phyloP scores from a whole-genome alignment of 306 rosid genomes.

The Nissolia schottii region DNA sequence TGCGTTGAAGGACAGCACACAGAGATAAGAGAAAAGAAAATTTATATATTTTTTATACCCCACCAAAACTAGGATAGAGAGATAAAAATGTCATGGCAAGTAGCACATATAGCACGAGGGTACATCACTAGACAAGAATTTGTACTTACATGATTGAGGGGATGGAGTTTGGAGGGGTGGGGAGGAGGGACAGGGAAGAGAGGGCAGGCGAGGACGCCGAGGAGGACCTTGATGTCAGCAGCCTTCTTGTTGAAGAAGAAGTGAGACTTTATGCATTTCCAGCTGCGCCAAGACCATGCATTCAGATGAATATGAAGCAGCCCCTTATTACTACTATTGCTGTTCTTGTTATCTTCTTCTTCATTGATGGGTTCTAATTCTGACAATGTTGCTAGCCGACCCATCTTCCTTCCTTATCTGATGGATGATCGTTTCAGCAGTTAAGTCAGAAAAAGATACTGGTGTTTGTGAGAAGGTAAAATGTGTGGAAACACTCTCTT shows the following conservation, averaged over 20 bases:
- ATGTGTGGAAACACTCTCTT: not conserved
- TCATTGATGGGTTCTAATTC: constrained; percentile 66
- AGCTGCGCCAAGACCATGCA: constrained; percentile 70
- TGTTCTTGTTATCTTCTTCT: constrained; percentile 10
- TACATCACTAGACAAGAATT: not conserved
- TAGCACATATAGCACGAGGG: too few relatives aligned
- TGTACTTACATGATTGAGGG: constrained; percentile 18
- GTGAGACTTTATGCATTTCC: constrained; percentile 76
- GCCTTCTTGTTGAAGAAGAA: constrained; percentile 53
- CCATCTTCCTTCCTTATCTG: constrained; percentile 24
- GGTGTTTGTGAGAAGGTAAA: not conserved
- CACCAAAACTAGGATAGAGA: too few relatives aligned
- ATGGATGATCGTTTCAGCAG: too few relatives aligned
- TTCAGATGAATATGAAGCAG: constrained; percentile 24
- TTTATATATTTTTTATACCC: too few relatives aligned
- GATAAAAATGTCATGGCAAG: not conserved
- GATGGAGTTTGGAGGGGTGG: constrained; percentile 22
- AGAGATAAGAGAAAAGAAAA: too few relatives aligned
- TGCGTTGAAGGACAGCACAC: too few relatives aligned
- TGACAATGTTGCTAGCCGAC: constrained; percentile 58
- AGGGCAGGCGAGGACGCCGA: constrained; percentile 83
- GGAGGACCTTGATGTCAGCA: constrained; percentile 66
- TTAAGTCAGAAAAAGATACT: not conserved
- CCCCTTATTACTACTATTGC: not conserved
- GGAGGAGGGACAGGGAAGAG: constrained; percentile 61